Evolutionary conservation across 169 alveolate genomes (phyloP).

Genomic region (Eimeria falciformis): DNA sequence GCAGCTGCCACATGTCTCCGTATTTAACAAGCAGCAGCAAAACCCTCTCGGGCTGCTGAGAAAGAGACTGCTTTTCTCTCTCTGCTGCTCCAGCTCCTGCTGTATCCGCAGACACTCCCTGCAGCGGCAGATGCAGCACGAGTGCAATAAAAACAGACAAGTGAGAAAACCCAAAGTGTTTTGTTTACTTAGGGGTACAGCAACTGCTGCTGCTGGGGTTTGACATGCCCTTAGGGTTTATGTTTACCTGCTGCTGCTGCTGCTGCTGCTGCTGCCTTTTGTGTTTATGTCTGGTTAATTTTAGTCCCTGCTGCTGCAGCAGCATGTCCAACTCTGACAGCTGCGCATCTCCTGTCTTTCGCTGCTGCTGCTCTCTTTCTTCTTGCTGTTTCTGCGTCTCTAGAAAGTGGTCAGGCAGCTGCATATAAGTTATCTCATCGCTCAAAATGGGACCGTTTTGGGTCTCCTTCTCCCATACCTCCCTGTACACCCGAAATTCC

Average conservation of each 20-base stretch:
- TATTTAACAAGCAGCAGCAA: slow-evolving; percentile 70
- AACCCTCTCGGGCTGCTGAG: slow-evolving; percentile 60
- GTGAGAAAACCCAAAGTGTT: background rate
- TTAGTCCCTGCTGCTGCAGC: slow-evolving; percentile 70
- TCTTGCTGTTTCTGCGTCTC: slow-evolving; percentile 72
- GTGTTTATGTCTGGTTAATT: slow-evolving; percentile 17
- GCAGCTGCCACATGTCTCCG: slow-evolving; percentile 77
- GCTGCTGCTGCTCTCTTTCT: slow-evolving; percentile 47
- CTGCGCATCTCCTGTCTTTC: slow-evolving; percentile 73
- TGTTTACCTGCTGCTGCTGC: slow-evolving; percentile 52
- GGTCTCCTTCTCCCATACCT: slow-evolving; percentile 63
- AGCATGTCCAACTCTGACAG: slow-evolving; percentile 73
- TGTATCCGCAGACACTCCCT: background rate
- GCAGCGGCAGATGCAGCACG: background rate
- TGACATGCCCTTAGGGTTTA: background rate
- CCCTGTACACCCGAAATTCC: slow-evolving; percentile 69
- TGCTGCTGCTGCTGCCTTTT: slow-evolving; percentile 46
- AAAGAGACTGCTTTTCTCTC: slow-evolving; percentile 61
- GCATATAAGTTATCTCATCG: slow-evolving; percentile 77
- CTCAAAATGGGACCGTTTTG: slow-evolving; percentile 37
- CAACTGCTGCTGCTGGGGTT: slow-evolving; percentile 5
- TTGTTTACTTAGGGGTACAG: background rate
- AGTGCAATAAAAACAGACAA: background rate
- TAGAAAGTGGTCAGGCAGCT: slow-evolving; percentile 74
- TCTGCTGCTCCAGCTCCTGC: slow-evolving; percentile 44